Percentiles rank a stretch among this genome's conserved stretches.
Conservation (phyloP, 148 eudicot species). For the Fagopyrum tataricum region DNA sequence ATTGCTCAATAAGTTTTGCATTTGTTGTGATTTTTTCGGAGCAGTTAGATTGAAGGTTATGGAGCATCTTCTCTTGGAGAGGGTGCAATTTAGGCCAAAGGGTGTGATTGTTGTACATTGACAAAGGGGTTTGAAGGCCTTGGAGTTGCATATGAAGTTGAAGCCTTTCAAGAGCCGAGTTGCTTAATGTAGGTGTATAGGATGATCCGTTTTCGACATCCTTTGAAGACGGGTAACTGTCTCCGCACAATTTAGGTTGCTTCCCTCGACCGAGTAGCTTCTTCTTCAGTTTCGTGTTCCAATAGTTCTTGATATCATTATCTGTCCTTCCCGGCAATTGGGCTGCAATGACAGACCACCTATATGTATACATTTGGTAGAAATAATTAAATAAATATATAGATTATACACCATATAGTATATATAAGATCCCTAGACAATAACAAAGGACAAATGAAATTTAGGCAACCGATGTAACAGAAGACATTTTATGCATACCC, state of each 20-base stretch:
- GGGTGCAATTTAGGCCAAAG: constrained; percentile 81
- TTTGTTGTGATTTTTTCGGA: not conserved
- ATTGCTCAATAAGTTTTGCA: constrained; percentile 1
- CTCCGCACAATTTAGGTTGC: constrained; percentile 19
- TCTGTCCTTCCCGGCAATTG: constrained; percentile 96
- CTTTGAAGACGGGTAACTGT: constrained; percentile 17
- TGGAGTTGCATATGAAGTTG: constrained; percentile 95
- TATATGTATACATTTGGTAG: constrained; percentile 16
- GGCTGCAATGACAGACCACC: constrained; percentile 98
- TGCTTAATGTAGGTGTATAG: constrained; percentile 42
- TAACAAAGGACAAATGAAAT: constrained; percentile 11
- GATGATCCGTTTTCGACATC: constrained; percentile 16
- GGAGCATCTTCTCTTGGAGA: constrained; percentile 58
- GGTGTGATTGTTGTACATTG: constrained; percentile 44
- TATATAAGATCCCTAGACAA: constrained; percentile 14
- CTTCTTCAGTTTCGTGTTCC: constrained; percentile 78
- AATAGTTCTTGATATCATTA: constrained; percentile 83
- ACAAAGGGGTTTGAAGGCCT: constrained; percentile 43
- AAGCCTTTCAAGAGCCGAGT: constrained; percentile 85
- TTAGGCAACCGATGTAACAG: not conserved
- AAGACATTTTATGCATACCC: not conserved
- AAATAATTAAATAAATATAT: not conserved
- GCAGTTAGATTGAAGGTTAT: constrained; percentile 30
- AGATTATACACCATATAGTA: not conserved
- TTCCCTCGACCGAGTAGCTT: constrained; percentile 65